These are phyloP conservation scores for Hippophae tibetana DNA, from an alignment of 306 rosid species.

Conservation along the genomic window DNA sequence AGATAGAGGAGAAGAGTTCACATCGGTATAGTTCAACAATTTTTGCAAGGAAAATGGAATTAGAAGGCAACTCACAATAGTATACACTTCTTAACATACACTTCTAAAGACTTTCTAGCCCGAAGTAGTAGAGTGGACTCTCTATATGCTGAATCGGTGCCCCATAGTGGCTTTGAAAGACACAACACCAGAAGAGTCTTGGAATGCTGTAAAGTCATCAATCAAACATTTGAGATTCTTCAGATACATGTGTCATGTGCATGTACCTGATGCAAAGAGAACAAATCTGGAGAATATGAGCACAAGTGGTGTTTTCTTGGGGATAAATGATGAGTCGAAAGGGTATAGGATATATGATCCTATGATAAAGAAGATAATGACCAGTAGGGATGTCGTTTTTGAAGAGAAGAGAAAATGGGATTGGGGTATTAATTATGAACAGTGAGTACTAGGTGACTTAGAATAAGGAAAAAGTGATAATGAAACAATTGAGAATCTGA, in stretches of 20 bases:
- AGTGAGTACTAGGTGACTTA: constrained; percentile 3
- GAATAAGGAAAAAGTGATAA: constrained; percentile 5
- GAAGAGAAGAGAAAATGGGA: constrained; percentile 10
- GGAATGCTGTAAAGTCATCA: too few relatives aligned
- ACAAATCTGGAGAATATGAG: constrained; percentile 7
- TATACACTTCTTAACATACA: constrained; percentile 11
- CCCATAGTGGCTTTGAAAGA: not conserved
- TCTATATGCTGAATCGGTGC: constrained; percentile 8
- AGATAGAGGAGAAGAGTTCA: not conserved
- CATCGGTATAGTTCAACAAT: not conserved
- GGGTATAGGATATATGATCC: constrained; percentile 10
- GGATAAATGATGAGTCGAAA: constrained; percentile 12
- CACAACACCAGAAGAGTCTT: not conserved
- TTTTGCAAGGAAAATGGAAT: constrained; percentile 2
- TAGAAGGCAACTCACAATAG: constrained; percentile 4
- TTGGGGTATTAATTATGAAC: constrained; percentile 7
- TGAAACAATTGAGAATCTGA: too few relatives aligned
- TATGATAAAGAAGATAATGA: constrained; percentile 1
- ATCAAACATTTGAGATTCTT: too few relatives aligned
- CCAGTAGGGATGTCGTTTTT: constrained; percentile 17
- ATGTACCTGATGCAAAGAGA: not conserved
- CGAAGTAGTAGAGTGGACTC: constrained; percentile 2
- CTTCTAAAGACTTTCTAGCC: constrained; percentile 15
- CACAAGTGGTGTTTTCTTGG: not conserved
- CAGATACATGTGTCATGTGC: not conserved